phyloP scores from a whole-genome alignment of 148 eudicot species.

The Chenopodium berlandieri region DNA sequence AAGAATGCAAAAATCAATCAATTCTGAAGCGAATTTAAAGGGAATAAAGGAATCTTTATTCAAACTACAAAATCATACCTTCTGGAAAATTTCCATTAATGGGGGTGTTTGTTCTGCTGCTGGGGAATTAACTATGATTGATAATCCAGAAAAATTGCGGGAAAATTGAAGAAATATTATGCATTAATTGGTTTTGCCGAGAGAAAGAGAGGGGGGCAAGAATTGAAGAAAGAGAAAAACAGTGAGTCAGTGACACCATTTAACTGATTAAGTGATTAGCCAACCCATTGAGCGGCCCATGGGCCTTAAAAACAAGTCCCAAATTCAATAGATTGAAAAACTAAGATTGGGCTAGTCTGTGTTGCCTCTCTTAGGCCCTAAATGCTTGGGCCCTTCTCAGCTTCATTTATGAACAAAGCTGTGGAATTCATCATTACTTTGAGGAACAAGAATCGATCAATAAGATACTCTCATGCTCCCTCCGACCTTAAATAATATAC shows the following conservation, averaged over 20 bases:
- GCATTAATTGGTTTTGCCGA: background rate
- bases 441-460: no score
- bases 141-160: background rate
- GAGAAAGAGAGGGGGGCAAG: background rate
- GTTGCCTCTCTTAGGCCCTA: no score
- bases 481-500: no score
- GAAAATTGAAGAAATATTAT: background rate
- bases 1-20: background rate
- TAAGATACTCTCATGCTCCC: no score
- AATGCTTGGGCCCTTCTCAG: no score
- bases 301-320: background rate
- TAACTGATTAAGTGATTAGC: background rate
- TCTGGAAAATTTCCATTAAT: background rate
- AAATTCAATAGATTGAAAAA: no score
- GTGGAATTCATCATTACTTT: no score
- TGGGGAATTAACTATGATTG: background rate
- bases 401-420: no score
- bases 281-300: background rate
- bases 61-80: constrained; percentile 2
- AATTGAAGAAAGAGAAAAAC: background rate
- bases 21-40: background rate
- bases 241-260: background rate
- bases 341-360: no score
- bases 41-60: background rate
- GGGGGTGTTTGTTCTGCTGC: background rate